Percentiles rank a stretch among this genome's conserved stretches.
Conservation (phyloP, 768 basidiomycete species). For the Agaricus blazei region DNA sequence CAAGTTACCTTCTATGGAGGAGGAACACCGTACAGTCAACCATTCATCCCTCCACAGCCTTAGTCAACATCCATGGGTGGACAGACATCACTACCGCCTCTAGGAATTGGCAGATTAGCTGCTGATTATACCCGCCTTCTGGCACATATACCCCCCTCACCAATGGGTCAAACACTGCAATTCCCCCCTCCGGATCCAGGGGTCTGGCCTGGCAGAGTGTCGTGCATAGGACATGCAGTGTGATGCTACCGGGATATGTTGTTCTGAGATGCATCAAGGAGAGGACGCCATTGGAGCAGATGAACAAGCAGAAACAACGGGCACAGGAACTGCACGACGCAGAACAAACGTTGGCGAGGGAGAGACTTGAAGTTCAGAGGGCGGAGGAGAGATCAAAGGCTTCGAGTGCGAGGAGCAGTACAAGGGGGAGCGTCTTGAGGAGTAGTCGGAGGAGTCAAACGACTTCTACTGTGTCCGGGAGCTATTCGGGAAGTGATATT, state of each 20-base stretch:
- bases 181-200: background rate
- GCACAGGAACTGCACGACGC: too few relatives aligned
- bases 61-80: background rate
- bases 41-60: background rate
- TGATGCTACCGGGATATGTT: slow-evolving; percentile 52
- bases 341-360: slow-evolving; percentile 40
- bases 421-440: slow-evolving; percentile 16
- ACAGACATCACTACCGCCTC: slow-evolving; percentile 1
- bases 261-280: slow-evolving; percentile 47
- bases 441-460: background rate
- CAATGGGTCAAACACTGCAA: background rate
- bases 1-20: background rate
- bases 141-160: background rate
- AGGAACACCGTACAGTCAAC: background rate
- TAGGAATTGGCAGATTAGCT: background rate
- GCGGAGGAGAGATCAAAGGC: slow-evolving; percentile 10
- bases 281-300: slow-evolving; percentile 44
- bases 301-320: too few relatives aligned
- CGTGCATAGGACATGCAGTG: slow-evolving; percentile 41
- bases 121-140: slow-evolving; percentile 8
- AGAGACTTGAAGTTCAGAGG: slow-evolving; percentile 44
- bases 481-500: background rate
- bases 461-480: background rate
- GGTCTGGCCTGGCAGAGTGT: slow-evolving; percentile 19
- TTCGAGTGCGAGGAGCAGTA: slow-evolving; percentile 11